Percentiles rank a stretch among this genome's conserved stretches.
Evolutionary conservation across 352 stramenopile genomes (phyloP).

Genomic region (Globisporangium camurandrum): DNA sequence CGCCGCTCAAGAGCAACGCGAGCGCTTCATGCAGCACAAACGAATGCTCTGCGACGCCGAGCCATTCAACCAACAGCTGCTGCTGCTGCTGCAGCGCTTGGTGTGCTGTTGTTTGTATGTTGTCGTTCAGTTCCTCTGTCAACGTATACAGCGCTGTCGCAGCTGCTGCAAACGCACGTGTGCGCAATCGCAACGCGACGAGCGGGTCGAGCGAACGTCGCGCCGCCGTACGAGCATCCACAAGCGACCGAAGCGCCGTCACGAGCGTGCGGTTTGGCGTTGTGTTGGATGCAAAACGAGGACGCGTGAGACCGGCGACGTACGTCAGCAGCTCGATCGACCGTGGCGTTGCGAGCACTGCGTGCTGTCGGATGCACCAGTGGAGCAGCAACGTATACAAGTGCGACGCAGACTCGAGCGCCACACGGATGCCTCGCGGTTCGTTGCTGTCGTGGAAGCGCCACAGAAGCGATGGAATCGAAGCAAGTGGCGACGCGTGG

Average conservation of each 20-base stretch:
- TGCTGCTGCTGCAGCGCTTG: neutral
- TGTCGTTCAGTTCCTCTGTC: no score
- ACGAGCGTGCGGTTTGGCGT: neutral
- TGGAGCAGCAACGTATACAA: slow-evolving; percentile 31
- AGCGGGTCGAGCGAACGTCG: no score
- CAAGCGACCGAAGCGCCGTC: neutral
- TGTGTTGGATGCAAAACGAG: no score
- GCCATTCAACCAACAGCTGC: slow-evolving; percentile 11
- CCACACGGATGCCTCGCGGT: slow-evolving; percentile 1
- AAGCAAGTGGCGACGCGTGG: slow-evolving; percentile 21
- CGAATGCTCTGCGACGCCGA: slow-evolving; percentile 13
- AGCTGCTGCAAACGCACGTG: neutral
- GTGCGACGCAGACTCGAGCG: slow-evolving; percentile 25
- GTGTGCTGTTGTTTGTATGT: no score
- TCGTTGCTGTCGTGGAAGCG: slow-evolving; percentile 9
- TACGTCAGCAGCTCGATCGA: slow-evolving; percentile 27
- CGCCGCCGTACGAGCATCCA: no score
- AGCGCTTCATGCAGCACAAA: slow-evolving; percentile 16
- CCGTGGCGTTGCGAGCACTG: slow-evolving; percentile 25
- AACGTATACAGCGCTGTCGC: no score
- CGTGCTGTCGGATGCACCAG: slow-evolving; percentile 23
- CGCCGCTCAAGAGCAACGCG: slow-evolving; percentile 9
- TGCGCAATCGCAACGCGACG: no score
- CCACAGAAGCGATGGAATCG: slow-evolving; percentile 17
- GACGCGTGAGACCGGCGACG: slow-evolving; percentile 13